phyloP scores from a whole-genome alignment of 805 yeast genomes.

The Candida ipomoeae region DNA sequence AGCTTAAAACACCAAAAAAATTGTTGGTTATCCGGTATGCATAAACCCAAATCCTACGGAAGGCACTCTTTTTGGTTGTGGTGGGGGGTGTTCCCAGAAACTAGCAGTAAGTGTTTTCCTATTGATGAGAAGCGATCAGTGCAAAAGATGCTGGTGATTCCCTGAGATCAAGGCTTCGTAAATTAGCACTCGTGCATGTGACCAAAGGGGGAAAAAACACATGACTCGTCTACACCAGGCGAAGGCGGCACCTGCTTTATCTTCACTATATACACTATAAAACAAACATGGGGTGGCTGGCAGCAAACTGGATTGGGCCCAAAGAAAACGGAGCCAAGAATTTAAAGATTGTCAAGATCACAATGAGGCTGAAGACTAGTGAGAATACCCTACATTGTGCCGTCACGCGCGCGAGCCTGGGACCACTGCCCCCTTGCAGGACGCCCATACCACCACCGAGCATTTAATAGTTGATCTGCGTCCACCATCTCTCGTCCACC shows the following conservation, averaged over 20 bases:
- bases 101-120: background rate
- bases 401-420: conserved; percentile 1
- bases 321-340: background rate
- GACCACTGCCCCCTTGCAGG: conserved; percentile 4
- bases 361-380: background rate
- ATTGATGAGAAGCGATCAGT: background rate
- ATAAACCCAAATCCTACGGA: too few species aligned
- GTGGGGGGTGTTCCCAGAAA: too few species aligned
- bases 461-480: background rate
- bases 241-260: background rate
- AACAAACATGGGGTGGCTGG: background rate
- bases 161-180: background rate
- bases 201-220: background rate
- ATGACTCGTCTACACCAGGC: background rate
- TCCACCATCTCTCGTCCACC: background rate
- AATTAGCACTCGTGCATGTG: background rate
- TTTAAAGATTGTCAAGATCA: background rate
- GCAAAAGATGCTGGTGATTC: background rate
- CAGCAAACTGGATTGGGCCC: background rate
- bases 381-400: background rate
- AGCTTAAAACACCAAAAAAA: too few species aligned
- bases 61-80: too few species aligned
- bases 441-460: background rate
- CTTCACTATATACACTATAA: background rate
- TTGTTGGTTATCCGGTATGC: too few species aligned